Conservation (phyloP, 148 eudicot genomes). For the Diospyros kaki region DNA sequence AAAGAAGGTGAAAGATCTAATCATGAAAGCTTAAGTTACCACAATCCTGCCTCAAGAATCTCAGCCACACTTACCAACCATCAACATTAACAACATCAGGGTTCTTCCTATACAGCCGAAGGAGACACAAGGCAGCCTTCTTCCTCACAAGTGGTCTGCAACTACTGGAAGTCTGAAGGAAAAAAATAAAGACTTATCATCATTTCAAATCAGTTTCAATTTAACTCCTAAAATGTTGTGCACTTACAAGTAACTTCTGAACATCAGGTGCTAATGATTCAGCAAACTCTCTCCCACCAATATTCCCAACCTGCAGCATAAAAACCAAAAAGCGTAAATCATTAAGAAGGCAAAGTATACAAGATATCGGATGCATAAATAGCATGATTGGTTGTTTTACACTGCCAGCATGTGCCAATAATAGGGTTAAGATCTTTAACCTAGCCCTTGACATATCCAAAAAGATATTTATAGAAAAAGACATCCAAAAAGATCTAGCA, state of each 20-base stretch:
- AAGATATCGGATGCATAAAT: background rate
- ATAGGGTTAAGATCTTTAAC: background rate
- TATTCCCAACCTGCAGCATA: slow-evolving; percentile 79
- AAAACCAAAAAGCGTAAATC: background rate
- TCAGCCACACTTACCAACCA: slow-evolving; percentile 67
- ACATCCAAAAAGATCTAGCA: background rate
- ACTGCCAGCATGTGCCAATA: background rate
- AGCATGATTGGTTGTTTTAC: background rate
- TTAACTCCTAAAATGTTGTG: background rate
- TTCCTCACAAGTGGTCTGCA: slow-evolving; percentile 97
- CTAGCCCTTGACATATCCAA: background rate
- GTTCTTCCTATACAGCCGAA: slow-evolving; percentile 87
- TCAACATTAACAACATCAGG: slow-evolving; percentile 92
- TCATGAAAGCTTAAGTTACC: slow-evolving; percentile 5
- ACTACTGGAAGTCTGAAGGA: slow-evolving; percentile 75
- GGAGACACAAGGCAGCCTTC: slow-evolving; percentile 96
- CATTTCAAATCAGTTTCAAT: background rate
- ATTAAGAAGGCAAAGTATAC: slow-evolving; percentile 5
- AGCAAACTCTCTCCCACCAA: slow-evolving; percentile 95
- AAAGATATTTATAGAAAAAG: too few species aligned
- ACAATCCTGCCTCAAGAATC: background rate
- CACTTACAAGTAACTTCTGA: slow-evolving; percentile 87
- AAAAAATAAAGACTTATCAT: slow-evolving; percentile 28
- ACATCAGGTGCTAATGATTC: slow-evolving; percentile 98
- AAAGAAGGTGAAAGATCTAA: slow-evolving; percentile 10